Evolutionary conservation across 2,329 filamentous ascomycete genomes (phyloP), one percentile per base, ranked within the genome.

Genomic region (Neonectria magnoliae): DNA sequence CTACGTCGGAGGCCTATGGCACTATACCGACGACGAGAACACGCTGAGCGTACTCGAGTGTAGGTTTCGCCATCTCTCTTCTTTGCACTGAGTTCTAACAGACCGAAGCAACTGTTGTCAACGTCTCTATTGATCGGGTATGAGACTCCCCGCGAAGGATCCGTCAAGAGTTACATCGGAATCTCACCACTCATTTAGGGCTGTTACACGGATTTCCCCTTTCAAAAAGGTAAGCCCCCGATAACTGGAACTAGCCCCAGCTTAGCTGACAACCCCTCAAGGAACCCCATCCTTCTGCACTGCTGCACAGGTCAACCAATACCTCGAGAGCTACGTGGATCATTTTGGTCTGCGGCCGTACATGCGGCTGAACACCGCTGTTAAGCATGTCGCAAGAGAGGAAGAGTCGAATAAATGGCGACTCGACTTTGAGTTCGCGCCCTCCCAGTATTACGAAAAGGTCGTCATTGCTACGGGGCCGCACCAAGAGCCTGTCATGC

Each of bases 1-100:
- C 48, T 78, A 77, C 59, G 69, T 82, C 18, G 82, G 82, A 10
- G 82, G 82, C 0, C 68, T 84, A 1, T 84, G 82, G 81, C 76
- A 78, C 18, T 82, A 77, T 62, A 80, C 75, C 11, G 72, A 76
- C 4, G 71, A 79, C 22, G 62, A 77, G 57, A 71, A 76, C 38
- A 80, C 79, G 65, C 74, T 64, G 62, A 73, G 71, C 22, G 77
- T 79, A 20, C 76, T 81, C 16, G 67, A 73, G 48, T 76, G 74
- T 76, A 71, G 71, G 68, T 75, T n/a, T 27, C 52, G 47, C 6
- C n/a, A 16, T n/a, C 31, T 31, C n/a, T 27, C 7, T 31, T 41
- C 18, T 41, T 22, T 36, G 5, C 41, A 33, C 41, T 11, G 10
- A 5, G 10, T 51, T 53, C 47, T 63, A 42, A 53, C 27, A 13